phyloP scores from a whole-genome alignment of 345 rosid species.

The Barbarea vulgaris region DNA sequence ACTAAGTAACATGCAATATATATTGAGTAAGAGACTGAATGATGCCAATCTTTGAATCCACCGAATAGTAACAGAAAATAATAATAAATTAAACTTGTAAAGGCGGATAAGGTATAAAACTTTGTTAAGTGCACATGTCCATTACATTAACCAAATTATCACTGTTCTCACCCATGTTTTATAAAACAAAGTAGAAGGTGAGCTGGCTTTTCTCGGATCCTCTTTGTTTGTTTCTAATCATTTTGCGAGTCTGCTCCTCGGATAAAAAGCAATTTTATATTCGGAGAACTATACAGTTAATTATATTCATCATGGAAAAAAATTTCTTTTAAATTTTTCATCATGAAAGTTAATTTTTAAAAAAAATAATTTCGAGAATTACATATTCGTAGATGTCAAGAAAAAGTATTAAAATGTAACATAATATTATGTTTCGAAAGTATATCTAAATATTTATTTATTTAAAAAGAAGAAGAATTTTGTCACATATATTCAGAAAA shows the following conservation, averaged over 20 bases:
- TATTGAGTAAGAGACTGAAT: background rate
- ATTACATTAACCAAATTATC: slow-evolving; percentile 16
- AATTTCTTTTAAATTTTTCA: no score
- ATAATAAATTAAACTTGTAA: background rate
- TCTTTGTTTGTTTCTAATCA: slow-evolving; percentile 34
- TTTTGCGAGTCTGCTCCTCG: background rate
- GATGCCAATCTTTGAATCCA: slow-evolving; percentile 8
- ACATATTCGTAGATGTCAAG: background rate
- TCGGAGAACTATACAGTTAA: no score
- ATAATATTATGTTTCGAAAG: no score
- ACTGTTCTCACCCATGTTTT: background rate
- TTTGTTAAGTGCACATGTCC: slow-evolving; percentile 15
- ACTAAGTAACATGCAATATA: background rate
- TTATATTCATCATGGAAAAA: no score
- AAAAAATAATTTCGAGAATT: no score
- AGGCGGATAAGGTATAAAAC: background rate
- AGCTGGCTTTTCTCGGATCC: slow-evolving; percentile 38
- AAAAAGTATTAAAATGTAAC: no score
- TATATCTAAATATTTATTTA: no score
- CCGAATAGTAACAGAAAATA: background rate
- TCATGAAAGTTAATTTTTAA: background rate
- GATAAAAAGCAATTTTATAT: background rate
- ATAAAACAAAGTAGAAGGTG: background rate
- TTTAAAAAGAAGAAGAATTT: no score
- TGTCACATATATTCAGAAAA: no score